Base-by-base conservation (phyloP, 371 early-diverging fungal genomes). In the Apophysomyces variabilis region DNA sequence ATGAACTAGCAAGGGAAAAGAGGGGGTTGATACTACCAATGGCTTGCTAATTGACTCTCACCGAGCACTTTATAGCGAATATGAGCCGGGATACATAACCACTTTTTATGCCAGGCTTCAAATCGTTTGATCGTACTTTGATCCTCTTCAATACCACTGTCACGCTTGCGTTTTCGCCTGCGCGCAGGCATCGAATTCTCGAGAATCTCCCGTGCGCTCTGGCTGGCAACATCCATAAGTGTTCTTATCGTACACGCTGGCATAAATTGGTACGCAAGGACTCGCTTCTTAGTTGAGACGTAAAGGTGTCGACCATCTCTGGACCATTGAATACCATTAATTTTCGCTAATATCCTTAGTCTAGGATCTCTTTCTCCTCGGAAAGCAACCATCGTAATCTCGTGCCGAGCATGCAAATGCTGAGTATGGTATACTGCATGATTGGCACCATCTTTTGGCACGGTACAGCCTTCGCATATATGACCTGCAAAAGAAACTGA, bases 311-410 rank as follows among this genome's bases (percentile, higher is more conserved):
- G 70, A 0, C 88, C 88, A 66, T 86, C 82, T 7, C 67, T 65
- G 9, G 85, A 84, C 88, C 88, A 87, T 3, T 83, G 80, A 8
- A 86, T 66, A 4, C 88, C 88, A 44, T 86, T 86, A 57, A 87
- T 82, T 18, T 77, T 79, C 21, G 85, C 86, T n/a, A 86, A 61
- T 35, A 87, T 87, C 1, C 88, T 74, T 7, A 87, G 60, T 7
- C 75, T 68, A 44, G 65, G 67, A 43, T 86, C 74, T 21, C 68
- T 68, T 63, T 87, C 84, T 5, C 88, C 88, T 14, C 86, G 74
- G 64, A 86, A 87, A 4, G 88, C 81, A 3, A 85, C 68, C 86
- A 87, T 82, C 44, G 85, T 74, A 16, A 87, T 82, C 60, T 87
- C 88, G 35, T 87, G 87, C 8, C 73, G 64, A 9, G 73, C 64